Percentiles rank a stretch among this genome's conserved stretches.
Conservation (phyloP, 2,329 filamentous ascomycete species). For the Claviceps quebecensis region DNA sequence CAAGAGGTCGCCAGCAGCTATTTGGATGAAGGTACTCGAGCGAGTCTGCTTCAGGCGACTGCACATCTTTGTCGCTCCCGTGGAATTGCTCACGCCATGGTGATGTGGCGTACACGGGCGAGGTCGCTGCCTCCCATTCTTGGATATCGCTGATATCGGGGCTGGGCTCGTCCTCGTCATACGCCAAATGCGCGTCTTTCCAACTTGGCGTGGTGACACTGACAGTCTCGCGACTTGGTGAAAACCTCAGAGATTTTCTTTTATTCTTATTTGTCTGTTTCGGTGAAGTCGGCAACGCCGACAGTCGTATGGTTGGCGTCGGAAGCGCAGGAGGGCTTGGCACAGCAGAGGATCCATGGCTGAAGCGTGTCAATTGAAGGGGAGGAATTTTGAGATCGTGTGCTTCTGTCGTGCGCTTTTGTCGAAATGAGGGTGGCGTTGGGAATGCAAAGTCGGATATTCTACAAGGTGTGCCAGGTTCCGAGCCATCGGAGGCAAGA, state of each 20-base stretch:
- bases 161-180: constrained; percentile 17
- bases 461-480: constrained; percentile 16
- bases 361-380: not conserved
- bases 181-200: constrained; percentile 12
- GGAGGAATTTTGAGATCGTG: not conserved
- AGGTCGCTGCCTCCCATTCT: constrained; percentile 16
- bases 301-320: constrained; percentile 3
- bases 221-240: constrained; percentile 1
- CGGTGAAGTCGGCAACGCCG: constrained; percentile 1
- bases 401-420: not conserved
- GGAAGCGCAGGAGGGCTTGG: constrained; percentile 1
- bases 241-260: not conserved
- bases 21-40: constrained; percentile 1
- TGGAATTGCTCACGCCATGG: not conserved
- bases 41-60: constrained; percentile 9
- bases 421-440: constrained; percentile 15
- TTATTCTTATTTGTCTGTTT: not conserved
- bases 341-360: not conserved
- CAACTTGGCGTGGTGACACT: constrained; percentile 11
- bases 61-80: not conserved
- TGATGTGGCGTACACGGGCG: not conserved
- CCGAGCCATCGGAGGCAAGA: not conserved
- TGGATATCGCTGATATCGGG: constrained; percentile 26
- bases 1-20: not conserved
- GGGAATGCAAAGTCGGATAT: constrained; percentile 22